Evolutionary conservation across 352 stramenopile species (phyloP), one percentile per base, ranked within the genome.

Genomic region (Halophytophthora polymorphica): DNA sequence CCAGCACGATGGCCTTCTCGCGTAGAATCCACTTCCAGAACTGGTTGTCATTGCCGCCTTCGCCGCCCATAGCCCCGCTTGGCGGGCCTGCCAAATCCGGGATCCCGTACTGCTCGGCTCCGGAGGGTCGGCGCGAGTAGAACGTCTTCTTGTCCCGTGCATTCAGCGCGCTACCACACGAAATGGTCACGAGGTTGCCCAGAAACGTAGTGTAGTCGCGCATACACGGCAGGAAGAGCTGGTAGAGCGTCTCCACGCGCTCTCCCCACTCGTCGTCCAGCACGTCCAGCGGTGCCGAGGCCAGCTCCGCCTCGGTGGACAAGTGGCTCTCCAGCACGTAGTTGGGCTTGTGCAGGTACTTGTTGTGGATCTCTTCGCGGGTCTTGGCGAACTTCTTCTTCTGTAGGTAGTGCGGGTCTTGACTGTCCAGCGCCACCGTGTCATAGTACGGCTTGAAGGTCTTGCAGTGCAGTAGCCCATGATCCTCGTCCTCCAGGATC

Each of bases 1-100:
- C 83, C 14, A 93, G 61, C 35, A 93, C 73, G 39, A 93, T 80
- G 17, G 69, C 53, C 43, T 93, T 93, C 50, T 93, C 83, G 23
- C 83, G 79, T 46, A 90, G 61, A 49, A 93, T 88, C 77, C 79
- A 93, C 39, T 80, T 86, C 78, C 80, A 90, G 49, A 88, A 93
- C 38, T 73, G 53, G 48, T 79, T 73, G 50, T 93, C 83, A 19
- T 75, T 80, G 19, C 60, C 64, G 19, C 53, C 50, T 22, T 79
- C 63, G 17, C 66, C 53, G 22, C 60, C 61, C 48, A 34, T 56
- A 25, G 36, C 69, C 33, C 38, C 45, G n/a, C n/a, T n/a, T n/a
- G n/a, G n/a, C 46, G 74, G 69, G 18, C 62, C 58, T 52, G 56
- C 64, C 23, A 84, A 81, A 22, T 87, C 72, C 12, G 69, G 61